Evolutionary conservation across 495 filamentous ascomycete genomes (phyloP), one percentile per base, ranked within the genome.

Genomic region (Chaetomium fimeti): DNA sequence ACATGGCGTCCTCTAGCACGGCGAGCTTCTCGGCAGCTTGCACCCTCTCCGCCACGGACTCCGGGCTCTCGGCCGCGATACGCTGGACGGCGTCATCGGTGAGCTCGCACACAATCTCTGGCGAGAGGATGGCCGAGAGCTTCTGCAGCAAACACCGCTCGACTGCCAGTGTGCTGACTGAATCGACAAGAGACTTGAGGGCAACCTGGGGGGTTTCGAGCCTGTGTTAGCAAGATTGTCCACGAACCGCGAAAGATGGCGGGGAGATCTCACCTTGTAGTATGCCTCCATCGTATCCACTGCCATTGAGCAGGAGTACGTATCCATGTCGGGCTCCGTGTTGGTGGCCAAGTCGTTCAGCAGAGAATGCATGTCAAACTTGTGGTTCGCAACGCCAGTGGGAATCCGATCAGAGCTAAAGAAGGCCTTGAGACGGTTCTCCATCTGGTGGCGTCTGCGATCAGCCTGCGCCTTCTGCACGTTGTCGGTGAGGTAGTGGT

Each of bases 271-370:
- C n/a, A 57, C 61, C 54, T 63, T 63, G 61, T 63, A 63, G 5
- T 57, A 63, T 3, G 61, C 52, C 40, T 63, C 53, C 61, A 63
- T 63, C 20, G 24, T 57, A 43, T 63, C 61, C 12, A 42, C n/a
- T 27, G 61, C 61, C 43, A 63, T 57, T 12, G 61, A 48, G 61
- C 61, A 63, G 15, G 61, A 49, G 25, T 63, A 63, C 9, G 20
- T 48, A 8, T 63, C 61, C 61, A 63, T 63, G 24, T 63, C 61
- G n/a, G 54, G 61, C 53, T 63, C 61, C 52, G 43, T 25, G 29
- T 49, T 0, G 1, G 7, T n/a, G 1, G 61, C 42, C 29, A 63
- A 22, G n/a, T 5, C 42, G n/a, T 51, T 28, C 0, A 63, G 43
- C 1, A 63, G 8, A 4, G n/a, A 4, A 0, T 47, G 51, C 52